Evolutionary conservation across 2,329 filamentous ascomycete species (phyloP).

Genomic region (Calonectria honghensis): DNA sequence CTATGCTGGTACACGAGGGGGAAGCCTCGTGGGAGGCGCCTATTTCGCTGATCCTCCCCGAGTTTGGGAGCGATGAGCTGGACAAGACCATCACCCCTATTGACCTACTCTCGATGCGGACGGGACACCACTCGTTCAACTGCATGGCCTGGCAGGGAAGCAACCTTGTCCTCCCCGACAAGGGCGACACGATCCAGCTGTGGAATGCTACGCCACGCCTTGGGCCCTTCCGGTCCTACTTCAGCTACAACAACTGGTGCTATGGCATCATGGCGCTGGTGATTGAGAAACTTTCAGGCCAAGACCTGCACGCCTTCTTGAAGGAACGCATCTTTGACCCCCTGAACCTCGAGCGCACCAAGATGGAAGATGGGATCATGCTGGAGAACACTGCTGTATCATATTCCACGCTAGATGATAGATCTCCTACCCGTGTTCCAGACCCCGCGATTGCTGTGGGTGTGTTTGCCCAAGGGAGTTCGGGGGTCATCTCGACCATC

Average conservation of each 20-base stretch:
- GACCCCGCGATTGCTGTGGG: slow-evolving; percentile 5
- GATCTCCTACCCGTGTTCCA: slow-evolving; percentile 7
- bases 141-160: slow-evolving; percentile 25
- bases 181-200: not conserved
- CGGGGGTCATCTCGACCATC: slow-evolving; percentile 25
- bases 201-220: slow-evolving; percentile 23
- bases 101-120: slow-evolving; percentile 25
- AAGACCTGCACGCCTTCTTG: slow-evolving; percentile 12
- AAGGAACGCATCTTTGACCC: slow-evolving; percentile 20
- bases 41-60: slow-evolving; percentile 11
- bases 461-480: slow-evolving; percentile 7
- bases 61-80: not conserved
- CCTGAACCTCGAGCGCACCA: slow-evolving; percentile 8
- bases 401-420: slow-evolving; percentile 8
- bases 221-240: not conserved
- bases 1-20: not conserved
- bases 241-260: slow-evolving; percentile 29
- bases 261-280: slow-evolving; percentile 22
- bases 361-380: slow-evolving; percentile 15
- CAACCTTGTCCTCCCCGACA: slow-evolving; percentile 16
- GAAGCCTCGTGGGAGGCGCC: slow-evolving; percentile 14
- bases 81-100: slow-evolving; percentile 16
- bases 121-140: slow-evolving; percentile 13
- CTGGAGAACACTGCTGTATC: slow-evolving; percentile 17
- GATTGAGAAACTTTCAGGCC: slow-evolving; percentile 11